Conservation (phyloP, 805 yeast genomes). For the Metahyphopichia silvanorum region DNA sequence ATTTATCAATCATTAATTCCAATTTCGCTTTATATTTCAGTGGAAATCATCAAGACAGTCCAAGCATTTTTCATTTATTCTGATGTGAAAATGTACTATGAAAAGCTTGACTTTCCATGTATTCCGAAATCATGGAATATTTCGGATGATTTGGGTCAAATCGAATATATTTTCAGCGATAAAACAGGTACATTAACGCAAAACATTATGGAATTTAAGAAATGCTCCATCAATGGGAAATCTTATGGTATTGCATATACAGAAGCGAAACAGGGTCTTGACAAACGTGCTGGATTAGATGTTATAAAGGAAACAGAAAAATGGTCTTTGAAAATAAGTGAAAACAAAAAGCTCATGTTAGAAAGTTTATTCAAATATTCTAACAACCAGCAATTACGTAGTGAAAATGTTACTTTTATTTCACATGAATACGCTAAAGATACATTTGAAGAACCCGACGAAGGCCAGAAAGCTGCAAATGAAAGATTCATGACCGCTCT, state of each 20-base stretch:
- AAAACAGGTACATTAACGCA: slow-evolving; percentile 84
- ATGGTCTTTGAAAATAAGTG: slow-evolving; percentile 38
- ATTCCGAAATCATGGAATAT: slow-evolving; percentile 81
- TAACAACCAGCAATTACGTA: slow-evolving; percentile 48
- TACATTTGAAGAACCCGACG: slow-evolving; percentile 21
- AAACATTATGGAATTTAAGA: slow-evolving; percentile 78
- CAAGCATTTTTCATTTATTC: slow-evolving; percentile 75
- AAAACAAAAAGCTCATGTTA: slow-evolving; percentile 49
- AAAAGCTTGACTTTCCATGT: slow-evolving; percentile 67
- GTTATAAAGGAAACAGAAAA: slow-evolving; percentile 45
- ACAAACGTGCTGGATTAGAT: slow-evolving; percentile 63
- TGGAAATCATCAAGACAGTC: slow-evolving; percentile 73
- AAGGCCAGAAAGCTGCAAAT: slow-evolving; percentile 43
- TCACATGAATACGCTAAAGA: slow-evolving; percentile 60
- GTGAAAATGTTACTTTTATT: slow-evolving; percentile 55
- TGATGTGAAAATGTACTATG: slow-evolving; percentile 69
- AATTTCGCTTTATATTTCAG: slow-evolving; percentile 72
- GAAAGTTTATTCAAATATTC: slow-evolving; percentile 27
- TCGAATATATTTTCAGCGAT: slow-evolving; percentile 78
- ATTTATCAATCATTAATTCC: slow-evolving; percentile 78
- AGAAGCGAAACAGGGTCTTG: slow-evolving; percentile 71
- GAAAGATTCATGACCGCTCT: slow-evolving; percentile 60
- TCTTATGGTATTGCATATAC: slow-evolving; percentile 75
- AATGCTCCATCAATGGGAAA: slow-evolving; percentile 66
- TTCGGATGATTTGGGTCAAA: slow-evolving; percentile 81